Percentiles rank a stretch among this genome's conserved stretches.
Conservation (phyloP, 768 basidiomycete species). For the Amanita brunnescens region DNA sequence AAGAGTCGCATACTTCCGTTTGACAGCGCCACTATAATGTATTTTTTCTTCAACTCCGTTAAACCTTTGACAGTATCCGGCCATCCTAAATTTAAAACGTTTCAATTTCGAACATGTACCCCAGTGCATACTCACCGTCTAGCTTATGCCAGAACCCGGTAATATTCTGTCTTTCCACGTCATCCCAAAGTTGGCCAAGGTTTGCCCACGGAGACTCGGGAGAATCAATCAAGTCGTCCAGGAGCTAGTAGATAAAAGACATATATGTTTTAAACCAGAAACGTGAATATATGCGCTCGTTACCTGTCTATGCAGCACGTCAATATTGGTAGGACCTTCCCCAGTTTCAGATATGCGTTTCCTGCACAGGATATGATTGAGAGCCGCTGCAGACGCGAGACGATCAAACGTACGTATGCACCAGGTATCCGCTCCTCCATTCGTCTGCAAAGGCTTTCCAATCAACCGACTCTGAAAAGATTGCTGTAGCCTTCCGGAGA, state of each 20-base stretch:
- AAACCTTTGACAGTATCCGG: constrained; percentile 44
- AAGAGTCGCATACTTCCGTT: constrained; percentile 58
- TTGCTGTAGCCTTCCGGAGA: not conserved
- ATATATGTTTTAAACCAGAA: not conserved
- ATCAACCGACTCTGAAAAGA: constrained; percentile 18
- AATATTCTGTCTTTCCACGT: constrained; percentile 32
- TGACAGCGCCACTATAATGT: constrained; percentile 45
- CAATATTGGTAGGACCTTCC: constrained; percentile 40
- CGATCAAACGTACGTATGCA: constrained; percentile 31
- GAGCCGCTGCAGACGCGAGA: not conserved
- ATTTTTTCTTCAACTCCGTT: constrained; percentile 38
- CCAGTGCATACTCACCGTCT: constrained; percentile 29
- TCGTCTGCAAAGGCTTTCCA: constrained; percentile 45
- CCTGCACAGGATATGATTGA: constrained; percentile 19
- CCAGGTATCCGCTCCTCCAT: constrained; percentile 47
- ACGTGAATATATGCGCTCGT: not conserved
- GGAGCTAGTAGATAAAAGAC: too few relatives aligned
- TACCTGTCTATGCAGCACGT: constrained; percentile 49
- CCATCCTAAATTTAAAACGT: constrained; percentile 35
- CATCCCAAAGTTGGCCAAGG: constrained; percentile 37
- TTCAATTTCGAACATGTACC: not conserved
- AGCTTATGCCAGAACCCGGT: constrained; percentile 55
- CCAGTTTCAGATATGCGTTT: constrained; percentile 35
- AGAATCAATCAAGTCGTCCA: constrained; percentile 44
- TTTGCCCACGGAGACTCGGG: constrained; percentile 26